Evolutionary conservation across 2,329 filamentous ascomycete species (phyloP), one percentile per base, ranked within the genome.

Genomic region (Sporothrix phasma): DNA sequence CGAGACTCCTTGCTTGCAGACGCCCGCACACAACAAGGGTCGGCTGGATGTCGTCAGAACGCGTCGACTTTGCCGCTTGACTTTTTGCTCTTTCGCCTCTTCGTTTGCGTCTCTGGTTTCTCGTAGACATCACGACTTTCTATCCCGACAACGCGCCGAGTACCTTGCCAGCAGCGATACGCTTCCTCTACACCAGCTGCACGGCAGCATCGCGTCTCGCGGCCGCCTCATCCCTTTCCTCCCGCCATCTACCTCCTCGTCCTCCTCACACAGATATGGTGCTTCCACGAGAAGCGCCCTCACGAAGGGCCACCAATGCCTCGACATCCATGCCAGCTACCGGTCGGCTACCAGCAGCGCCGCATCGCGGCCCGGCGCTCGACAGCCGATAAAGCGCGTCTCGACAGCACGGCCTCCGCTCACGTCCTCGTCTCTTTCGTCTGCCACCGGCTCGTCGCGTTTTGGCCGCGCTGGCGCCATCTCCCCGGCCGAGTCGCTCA

Each of bases 401-500:
- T 67, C 70, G 11, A 68, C 69, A 2, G 47, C 66, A 24, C 68
- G 70, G 39, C 67, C 68, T 37, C 54, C 63, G 19, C 66, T 69
- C 15, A 66, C 62, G 7, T 58, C 65, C 5, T 34, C 65, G 0
- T 53, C 62, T 6, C 41, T 53, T 11, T 37, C 63, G 13, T 39
- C 62, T 13, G 41, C 64, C 19, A 39, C 62, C 4, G 11, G 54
- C 13, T 19, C 51, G n/a, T 53, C 65, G 15, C 67, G 71, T 47
- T 70, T 74, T 53, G 74, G 77, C 34, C 74, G 76, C 24, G 71
- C 71, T 49, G 76, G 78, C 54, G 79, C 87, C 31, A 76, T 81
- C 13, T 93, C 92, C 5, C 90, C 91, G 5, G 84, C 88, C 66
- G 84, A 85, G 53, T 90, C 89, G 7, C 73, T 90, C 24, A 80